Evolutionary conservation across 148 eudicot genomes (phyloP), one percentile per base, ranked within the genome.

Genomic region (Heliosperma pusillum): DNA sequence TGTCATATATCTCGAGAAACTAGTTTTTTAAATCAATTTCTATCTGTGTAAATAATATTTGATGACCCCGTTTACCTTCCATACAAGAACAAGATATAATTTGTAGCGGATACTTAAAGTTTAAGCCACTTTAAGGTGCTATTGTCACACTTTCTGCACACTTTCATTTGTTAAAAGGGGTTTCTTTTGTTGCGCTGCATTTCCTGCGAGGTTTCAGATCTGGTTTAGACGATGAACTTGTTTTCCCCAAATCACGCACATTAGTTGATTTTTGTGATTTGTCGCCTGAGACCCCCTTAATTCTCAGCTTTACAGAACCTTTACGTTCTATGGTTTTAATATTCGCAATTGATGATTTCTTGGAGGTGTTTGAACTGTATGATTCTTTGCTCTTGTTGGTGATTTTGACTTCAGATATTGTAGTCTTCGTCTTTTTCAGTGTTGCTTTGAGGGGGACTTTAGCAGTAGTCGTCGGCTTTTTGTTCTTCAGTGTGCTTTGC

Each of bases 371-470:
- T 17, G 53, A 40, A 47, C 71, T 25, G 53, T 47, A 50, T 10
- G 55, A 47, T 29, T 47, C 80, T 13, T 72, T 68, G 56, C 45
- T 61, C 56, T 70, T 40, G 25, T 53, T 81, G 60, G 59, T 8
- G 45, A 67, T 58, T 45, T 66, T 33, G 19, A 81, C 77, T 36
- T 73, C 45, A 7, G 83, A 73, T 13, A 77, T 61, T 10, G 71
- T 73, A 52, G 77, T 76, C 69, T 66, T 66, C 0, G 77, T 81
- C 27, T 26, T 73, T 67, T 50, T 69, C 26, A 81, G 77, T 24
- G 83, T 73, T 53, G 83, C 68, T 67, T 33, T 66, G 26, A 65
- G 76, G n/a, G 79, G 64, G 40, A 80, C 73, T 47, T 80, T 67
- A 9, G 73, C 70, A 29, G 77, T 50, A 45, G 64, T 4, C 0